Evolutionary conservation across 257 asterid species (phyloP).

Genomic region (Perilla frutescens): DNA sequence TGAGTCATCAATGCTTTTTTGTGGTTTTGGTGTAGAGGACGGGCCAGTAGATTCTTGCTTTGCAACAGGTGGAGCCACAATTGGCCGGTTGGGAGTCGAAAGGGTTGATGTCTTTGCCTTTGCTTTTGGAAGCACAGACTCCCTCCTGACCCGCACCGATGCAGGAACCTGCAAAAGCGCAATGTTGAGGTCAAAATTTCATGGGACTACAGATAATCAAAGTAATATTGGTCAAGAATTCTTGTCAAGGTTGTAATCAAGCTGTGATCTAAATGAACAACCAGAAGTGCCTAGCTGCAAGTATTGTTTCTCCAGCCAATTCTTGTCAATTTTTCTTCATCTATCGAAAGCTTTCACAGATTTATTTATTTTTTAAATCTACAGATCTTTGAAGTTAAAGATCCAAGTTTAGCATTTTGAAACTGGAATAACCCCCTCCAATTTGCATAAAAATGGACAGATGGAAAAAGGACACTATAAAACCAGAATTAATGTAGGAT

Average conservation of each 20-base stretch:
- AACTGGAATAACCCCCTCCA: not conserved
- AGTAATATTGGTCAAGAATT: not conserved
- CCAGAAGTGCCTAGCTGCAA: not conserved
- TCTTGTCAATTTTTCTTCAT: not conserved
- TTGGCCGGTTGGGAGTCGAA: constrained; percentile 48
- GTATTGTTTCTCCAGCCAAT: not conserved
- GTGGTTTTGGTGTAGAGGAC: constrained; percentile 58
- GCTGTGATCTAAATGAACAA: not conserved
- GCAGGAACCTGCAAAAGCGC: constrained; percentile 77
- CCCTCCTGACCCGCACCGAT: constrained; percentile 91
- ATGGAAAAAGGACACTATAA: not conserved
- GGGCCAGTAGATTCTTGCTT: constrained; percentile 53
- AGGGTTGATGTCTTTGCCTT: constrained; percentile 61
- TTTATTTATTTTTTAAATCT: not conserved
- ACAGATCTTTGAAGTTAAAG: not conserved
- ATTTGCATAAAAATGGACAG: not conserved
- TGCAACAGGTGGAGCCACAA: constrained; percentile 44
- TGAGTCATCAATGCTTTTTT: constrained; percentile 83
- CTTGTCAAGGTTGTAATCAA: not conserved
- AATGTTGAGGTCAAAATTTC: constrained; percentile 11
- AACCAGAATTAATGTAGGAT: not conserved
- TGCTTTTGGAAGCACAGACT: constrained; percentile 65
- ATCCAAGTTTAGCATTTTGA: not conserved
- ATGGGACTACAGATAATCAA: constrained; percentile 5
- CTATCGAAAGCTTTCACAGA: not conserved